Conservation (phyloP, 192 early-diverging fungal species). For the Coemansia sp. region DNA sequence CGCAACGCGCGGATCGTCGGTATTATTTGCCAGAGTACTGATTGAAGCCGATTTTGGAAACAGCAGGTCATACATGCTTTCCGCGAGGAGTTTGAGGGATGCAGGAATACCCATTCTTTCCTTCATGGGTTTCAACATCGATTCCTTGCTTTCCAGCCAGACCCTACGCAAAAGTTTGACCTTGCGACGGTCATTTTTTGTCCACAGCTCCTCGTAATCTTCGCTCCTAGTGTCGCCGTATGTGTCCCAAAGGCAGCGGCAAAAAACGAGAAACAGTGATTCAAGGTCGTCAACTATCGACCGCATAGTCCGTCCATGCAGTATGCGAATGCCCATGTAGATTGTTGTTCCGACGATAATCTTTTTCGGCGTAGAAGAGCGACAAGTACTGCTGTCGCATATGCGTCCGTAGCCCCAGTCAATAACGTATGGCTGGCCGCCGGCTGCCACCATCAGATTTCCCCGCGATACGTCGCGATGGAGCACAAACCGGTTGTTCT, state of each 20-base stretch:
- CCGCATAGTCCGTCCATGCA: neutral
- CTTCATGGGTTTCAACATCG: neutral
- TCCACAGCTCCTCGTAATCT: neutral
- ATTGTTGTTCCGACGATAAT: neutral
- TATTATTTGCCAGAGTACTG: neutral
- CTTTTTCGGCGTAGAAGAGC: neutral
- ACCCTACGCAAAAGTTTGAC: neutral
- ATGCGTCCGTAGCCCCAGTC: slow-evolving; percentile 1
- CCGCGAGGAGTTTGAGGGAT: neutral
- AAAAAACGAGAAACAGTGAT: slow-evolving; percentile 10
- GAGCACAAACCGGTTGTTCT: neutral
- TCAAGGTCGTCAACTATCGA: slow-evolving; percentile 3
- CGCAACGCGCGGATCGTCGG: neutral
- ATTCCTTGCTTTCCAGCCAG: neutral
- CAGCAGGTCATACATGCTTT: neutral
- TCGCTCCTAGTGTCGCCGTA: neutral
- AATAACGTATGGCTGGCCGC: neutral
- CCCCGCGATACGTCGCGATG: slow-evolving; percentile 1
- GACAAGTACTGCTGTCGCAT: neutral
- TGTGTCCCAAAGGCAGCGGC: neutral
- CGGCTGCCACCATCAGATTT: neutral
- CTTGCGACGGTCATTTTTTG: neutral
- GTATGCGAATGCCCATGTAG: slow-evolving; percentile 5
- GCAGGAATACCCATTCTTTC: neutral
- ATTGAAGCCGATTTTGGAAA: neutral